phyloP scores from a whole-genome alignment of 768 basidiomycete species.

The Macrolepiota dolichaula region DNA sequence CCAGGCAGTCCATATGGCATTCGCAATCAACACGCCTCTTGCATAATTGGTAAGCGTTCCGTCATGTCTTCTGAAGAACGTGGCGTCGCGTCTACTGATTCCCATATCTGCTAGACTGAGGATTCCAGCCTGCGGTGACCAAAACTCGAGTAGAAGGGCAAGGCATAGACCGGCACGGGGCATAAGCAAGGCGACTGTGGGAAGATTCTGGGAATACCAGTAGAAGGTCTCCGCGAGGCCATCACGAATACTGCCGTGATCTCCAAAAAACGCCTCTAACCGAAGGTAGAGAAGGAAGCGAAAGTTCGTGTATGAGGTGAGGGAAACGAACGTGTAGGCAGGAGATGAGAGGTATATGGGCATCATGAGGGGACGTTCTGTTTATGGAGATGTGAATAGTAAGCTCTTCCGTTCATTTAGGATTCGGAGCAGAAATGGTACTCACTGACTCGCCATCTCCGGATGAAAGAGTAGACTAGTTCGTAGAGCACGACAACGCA shows the following conservation, averaged over 20 bases:
- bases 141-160: slow-evolving; percentile 58
- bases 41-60: slow-evolving; percentile 76
- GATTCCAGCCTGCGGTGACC: slow-evolving; percentile 42
- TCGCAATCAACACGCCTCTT: slow-evolving; percentile 74
- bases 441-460: slow-evolving; percentile 80
- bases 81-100: slow-evolving; percentile 52
- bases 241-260: slow-evolving; percentile 22
- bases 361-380: slow-evolving; percentile 80
- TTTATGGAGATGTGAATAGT: slow-evolving; percentile 14
- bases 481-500: slow-evolving; percentile 77
- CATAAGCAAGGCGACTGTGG: slow-evolving; percentile 77
- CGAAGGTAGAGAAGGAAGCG: slow-evolving; percentile 83
- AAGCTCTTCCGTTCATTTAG: slow-evolving; percentile 1
- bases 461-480: slow-evolving; percentile 67
- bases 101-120: slow-evolving; percentile 38
- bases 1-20: slow-evolving; percentile 82
- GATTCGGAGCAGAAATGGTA: slow-evolving; percentile 20
- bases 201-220: slow-evolving; percentile 81
- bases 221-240: slow-evolving; percentile 81
- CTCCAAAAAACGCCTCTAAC: slow-evolving; percentile 51
- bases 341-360: slow-evolving; percentile 83
- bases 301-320: slow-evolving; percentile 81
- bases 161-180: slow-evolving; percentile 78
- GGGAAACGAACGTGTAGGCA: slow-evolving; percentile 68
- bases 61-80: slow-evolving; percentile 64